phyloP scores from a whole-genome alignment of 192 early-diverging fungal genomes.

The Gaertneriomyces semiglobifer region DNA sequence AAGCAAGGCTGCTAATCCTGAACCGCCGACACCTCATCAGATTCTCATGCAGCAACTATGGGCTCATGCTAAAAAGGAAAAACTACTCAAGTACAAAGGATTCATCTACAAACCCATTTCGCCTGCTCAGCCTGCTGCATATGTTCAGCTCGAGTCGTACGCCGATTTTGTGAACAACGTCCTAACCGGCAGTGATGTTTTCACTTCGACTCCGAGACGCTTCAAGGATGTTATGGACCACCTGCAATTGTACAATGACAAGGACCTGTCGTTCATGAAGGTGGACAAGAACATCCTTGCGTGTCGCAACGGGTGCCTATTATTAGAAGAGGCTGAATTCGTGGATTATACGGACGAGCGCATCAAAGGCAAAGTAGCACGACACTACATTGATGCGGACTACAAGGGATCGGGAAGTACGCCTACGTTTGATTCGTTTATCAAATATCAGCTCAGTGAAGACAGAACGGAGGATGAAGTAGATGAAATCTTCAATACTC shows the following conservation, averaged over 20 bases:
- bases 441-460: constrained; percentile 3
- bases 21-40: constrained; percentile 4
- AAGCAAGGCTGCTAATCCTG: not conserved
- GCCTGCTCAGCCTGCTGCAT: no score
- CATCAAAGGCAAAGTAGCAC: constrained; percentile 4
- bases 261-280: constrained; percentile 9
- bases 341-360: not conserved
- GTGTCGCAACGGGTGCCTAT: constrained; percentile 1
- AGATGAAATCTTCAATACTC: not conserved
- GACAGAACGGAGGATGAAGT: not conserved
- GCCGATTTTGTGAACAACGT: constrained; percentile 15
- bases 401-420: constrained; percentile 9
- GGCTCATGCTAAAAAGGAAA: not conserved
- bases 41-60: constrained; percentile 10
- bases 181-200: not conserved
- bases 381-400: constrained; percentile 4
- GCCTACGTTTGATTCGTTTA: not conserved
- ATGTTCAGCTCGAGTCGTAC: not conserved
- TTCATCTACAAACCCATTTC: constrained; percentile 18
- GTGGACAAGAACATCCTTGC: constrained; percentile 14
- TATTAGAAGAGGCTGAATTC: constrained; percentile 2
- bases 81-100: not conserved
- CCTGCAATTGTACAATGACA: constrained; percentile 6
- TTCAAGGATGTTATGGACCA: constrained; percentile 13
- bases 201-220: constrained; percentile 9